These are phyloP conservation scores for Calonectria hongkongensis DNA, from an alignment of 2,329 filamentous ascomycete species.

Conservation along the genomic window DNA sequence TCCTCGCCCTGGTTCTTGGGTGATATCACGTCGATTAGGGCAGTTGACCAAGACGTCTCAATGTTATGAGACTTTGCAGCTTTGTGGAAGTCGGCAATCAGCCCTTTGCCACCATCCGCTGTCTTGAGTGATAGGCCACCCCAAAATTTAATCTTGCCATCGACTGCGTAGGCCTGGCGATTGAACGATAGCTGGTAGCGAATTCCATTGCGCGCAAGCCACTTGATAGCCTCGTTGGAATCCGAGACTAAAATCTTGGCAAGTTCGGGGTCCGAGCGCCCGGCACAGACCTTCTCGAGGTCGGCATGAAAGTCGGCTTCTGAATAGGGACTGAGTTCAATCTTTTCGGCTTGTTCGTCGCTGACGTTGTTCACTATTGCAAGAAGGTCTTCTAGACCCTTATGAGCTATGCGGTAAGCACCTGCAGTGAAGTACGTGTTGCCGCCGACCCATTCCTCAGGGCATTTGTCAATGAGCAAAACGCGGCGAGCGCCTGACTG, in stretches of 20 bases:
- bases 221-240: conserved; percentile 70
- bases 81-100: conserved; percentile 69
- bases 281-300: conserved; percentile 73
- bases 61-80: conserved; percentile 67
- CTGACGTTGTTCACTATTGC: conserved; percentile 77
- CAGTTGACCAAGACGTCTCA: conserved; percentile 67
- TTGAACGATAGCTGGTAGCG: conserved; percentile 78
- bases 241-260: conserved; percentile 70
- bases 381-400: conserved; percentile 73
- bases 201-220: conserved; percentile 73
- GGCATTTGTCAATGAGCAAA: conserved; percentile 76
- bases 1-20: conserved; percentile 54
- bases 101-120: conserved; percentile 76
- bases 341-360: conserved; percentile 64
- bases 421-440: conserved; percentile 81
- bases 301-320: conserved; percentile 72
- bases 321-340: conserved; percentile 77
- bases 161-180: conserved; percentile 79
- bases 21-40: conserved; percentile 55
- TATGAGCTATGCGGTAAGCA: conserved; percentile 75
- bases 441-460: conserved; percentile 75
- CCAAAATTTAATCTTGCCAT: conserved; percentile 79
- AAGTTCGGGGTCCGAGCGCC: conserved; percentile 71
- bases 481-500: conserved; percentile 67
- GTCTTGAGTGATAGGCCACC: conserved; percentile 71